These are phyloP conservation scores for Leccinum truebloodii DNA, from an alignment of 768 basidiomycete genomes.

Conservation along the genomic window DNA sequence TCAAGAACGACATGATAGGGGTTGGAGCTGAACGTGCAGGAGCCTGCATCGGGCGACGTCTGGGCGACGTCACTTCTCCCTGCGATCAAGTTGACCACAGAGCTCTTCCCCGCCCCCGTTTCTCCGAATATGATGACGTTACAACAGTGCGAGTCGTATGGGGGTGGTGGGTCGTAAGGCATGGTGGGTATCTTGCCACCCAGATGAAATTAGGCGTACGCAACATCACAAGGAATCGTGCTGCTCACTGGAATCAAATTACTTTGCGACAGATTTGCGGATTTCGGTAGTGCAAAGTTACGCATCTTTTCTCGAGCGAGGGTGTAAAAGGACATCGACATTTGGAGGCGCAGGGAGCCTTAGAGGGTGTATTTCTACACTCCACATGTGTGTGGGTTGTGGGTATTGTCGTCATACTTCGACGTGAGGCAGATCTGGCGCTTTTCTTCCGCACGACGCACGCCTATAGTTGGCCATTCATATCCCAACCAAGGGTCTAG, in stretches of 20 bases:
- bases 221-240: neutral
- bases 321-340: conserved; percentile 6
- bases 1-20: conserved; percentile 26
- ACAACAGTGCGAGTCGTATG: conserved; percentile 16
- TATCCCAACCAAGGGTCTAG: conserved; percentile 11
- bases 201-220: conserved; percentile 2
- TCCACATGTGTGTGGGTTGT: conserved; percentile 13
- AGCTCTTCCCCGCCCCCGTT: conserved; percentile 39
- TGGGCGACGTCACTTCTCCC: conserved; percentile 22
- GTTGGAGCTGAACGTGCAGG: conserved; percentile 36
- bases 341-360: neutral
- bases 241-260: conserved; percentile 13
- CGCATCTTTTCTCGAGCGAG: conserved; percentile 11
- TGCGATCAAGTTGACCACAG: conserved; percentile 43
- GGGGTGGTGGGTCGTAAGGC: conserved; percentile 10
- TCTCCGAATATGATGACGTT: conserved; percentile 33
- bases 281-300: neutral
- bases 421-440: conserved; percentile 9
- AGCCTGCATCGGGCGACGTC: conserved; percentile 33
- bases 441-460: conserved; percentile 4
- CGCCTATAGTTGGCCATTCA: conserved; percentile 9
- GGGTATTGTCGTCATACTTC: conserved; percentile 13
- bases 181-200: conserved; percentile 8
- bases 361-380: neutral
- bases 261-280: neutral